A percentile compares a stretch with the other conserved stretches of the same genome.
Evolutionary conservation across 805 yeast genomes (phyloP).

Genomic region (Maudiozyma turicensis): DNA sequence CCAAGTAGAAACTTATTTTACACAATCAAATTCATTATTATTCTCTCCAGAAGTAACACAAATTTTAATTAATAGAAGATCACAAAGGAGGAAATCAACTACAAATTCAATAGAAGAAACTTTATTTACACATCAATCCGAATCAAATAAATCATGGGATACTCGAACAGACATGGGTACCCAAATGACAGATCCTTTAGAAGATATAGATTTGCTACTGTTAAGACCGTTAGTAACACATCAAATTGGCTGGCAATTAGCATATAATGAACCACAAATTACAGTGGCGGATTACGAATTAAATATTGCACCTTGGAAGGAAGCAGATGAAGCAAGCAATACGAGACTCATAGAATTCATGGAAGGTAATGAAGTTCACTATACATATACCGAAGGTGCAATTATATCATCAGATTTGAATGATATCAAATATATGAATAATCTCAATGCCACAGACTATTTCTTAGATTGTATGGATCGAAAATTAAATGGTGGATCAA

Average conservation of each 20-base stretch:
- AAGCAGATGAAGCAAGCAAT: background rate
- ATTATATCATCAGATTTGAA: slow-evolving; percentile 9
- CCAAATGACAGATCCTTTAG: slow-evolving; percentile 4
- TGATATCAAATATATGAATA: slow-evolving; percentile 6
- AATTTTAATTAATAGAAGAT: slow-evolving; percentile 13
- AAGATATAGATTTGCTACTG: slow-evolving; percentile 22
- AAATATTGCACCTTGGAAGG: slow-evolving; percentile 17
- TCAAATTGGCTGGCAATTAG: slow-evolving; percentile 23
- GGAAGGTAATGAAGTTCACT: background rate
- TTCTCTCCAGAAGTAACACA: slow-evolving; percentile 22
- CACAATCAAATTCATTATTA: slow-evolving; percentile 20
- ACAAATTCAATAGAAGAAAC: background rate
- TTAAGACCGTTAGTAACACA: slow-evolving; percentile 16
- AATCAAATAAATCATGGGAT: background rate
- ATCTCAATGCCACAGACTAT: slow-evolving; percentile 9
- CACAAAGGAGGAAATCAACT: slow-evolving; percentile 1
- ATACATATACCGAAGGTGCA: slow-evolving; percentile 2
- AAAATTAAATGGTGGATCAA: background rate
- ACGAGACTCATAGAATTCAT: background rate
- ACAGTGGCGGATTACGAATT: slow-evolving; percentile 22
- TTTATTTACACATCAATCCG: background rate
- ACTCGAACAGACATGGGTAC: slow-evolving; percentile 1
- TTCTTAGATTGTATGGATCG: slow-evolving; percentile 19
- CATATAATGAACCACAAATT: slow-evolving; percentile 26
- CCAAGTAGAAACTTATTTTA: slow-evolving; percentile 16